phyloP scores from a whole-genome alignment of 1,284 basidiomycete species.

The Puccinia coronata region DNA sequence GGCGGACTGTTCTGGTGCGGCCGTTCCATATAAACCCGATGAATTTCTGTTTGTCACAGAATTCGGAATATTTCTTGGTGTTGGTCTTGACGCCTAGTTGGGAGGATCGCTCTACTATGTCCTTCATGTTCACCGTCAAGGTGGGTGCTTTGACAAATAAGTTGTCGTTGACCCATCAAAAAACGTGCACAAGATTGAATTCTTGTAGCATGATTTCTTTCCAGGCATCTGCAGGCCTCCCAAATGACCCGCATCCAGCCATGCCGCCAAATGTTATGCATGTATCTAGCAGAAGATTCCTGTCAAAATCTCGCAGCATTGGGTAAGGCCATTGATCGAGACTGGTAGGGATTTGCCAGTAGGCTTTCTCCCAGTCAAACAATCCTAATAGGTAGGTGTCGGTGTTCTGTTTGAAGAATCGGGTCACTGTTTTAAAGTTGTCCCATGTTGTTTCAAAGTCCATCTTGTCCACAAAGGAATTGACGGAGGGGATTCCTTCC shows the following conservation, averaged over 20 bases:
- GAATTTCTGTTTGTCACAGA: neutral
- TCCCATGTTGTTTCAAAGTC: slow-evolving; percentile 5
- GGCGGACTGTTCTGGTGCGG: neutral
- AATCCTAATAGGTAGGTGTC: neutral
- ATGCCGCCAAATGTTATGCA: neutral
- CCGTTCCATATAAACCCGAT: neutral
- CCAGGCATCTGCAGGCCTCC: slow-evolving; percentile 13
- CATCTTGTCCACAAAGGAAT: neutral
- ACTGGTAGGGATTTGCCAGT: neutral
- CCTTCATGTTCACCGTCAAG: neutral
- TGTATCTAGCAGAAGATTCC: neutral
- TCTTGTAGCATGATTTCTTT: neutral
- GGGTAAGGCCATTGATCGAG: neutral
- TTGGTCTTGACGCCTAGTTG: neutral
- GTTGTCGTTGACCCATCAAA: too few species aligned
- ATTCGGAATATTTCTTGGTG: neutral
- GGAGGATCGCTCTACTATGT: neutral
- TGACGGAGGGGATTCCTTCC: neutral
- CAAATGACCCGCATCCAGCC: slow-evolving; percentile 7
- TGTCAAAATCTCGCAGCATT: neutral
- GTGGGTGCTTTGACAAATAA: neutral
- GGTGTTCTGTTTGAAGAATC: neutral
- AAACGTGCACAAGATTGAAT: neutral
- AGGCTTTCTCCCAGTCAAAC: neutral
- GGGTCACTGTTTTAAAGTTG: neutral